Conservation (phyloP, 768 basidiomycete genomes). For the Suillus clintonianus region DNA sequence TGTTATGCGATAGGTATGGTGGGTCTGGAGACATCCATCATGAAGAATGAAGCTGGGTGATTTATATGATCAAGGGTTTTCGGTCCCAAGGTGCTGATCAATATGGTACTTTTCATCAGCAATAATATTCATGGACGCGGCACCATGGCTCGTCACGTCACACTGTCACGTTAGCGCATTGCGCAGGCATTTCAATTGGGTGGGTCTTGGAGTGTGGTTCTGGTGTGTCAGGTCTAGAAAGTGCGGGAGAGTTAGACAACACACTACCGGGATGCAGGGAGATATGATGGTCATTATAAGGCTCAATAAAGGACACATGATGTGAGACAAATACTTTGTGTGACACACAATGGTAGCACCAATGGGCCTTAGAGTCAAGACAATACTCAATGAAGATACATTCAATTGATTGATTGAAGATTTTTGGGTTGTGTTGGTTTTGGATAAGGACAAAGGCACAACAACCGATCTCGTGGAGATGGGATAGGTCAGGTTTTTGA, state of each 20-base stretch:
- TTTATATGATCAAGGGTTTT: not conserved
- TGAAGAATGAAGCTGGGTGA: not conserved
- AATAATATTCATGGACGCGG: not conserved
- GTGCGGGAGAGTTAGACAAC: not conserved
- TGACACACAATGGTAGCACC: constrained; percentile 3
- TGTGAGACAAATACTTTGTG: constrained; percentile 12
- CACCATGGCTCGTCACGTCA: not conserved
- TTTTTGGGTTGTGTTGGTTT: constrained; percentile 26
- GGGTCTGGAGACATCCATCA: not conserved
- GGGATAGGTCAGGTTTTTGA: constrained; percentile 25
- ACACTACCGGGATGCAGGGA: no score
- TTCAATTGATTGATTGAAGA: constrained; percentile 13
- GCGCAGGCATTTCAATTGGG: not conserved
- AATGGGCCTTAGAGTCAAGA: constrained; percentile 15
- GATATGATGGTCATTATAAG: not conserved
- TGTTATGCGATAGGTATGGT: not conserved
- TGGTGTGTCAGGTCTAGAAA: no score
- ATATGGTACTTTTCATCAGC: not conserved
- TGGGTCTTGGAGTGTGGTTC: not conserved
- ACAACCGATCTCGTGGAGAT: constrained; percentile 34
- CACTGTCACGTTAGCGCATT: not conserved
- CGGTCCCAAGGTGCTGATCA: not conserved
- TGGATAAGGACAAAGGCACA: constrained; percentile 25
- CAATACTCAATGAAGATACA: constrained; percentile 14
- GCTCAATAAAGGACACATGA: constrained; percentile 25